These are phyloP conservation scores for Nitzschia inconspicua DNA, from an alignment of 108 stramenopile genomes.

Conservation along the genomic window DNA sequence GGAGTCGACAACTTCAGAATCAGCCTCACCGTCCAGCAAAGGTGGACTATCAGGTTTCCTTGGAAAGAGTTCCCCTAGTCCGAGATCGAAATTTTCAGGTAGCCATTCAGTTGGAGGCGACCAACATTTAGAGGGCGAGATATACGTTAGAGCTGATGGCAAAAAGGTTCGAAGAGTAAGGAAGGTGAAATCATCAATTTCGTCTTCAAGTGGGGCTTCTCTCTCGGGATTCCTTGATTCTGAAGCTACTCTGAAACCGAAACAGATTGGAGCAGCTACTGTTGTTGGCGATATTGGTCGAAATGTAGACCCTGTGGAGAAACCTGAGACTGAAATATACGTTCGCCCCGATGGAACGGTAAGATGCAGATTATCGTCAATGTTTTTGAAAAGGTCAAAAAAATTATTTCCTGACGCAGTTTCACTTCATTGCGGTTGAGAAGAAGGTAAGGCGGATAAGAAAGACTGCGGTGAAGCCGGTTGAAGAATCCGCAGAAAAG, in stretches of 20 bases:
- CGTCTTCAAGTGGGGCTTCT: neutral
- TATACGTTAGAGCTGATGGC: conserved; percentile 49
- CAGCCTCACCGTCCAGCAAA: neutral
- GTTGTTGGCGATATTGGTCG: conserved; percentile 15
- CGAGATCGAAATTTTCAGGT: conserved; percentile 27
- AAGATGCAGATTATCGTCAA: neutral
- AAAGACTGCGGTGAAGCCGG: neutral
- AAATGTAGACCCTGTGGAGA: conserved; percentile 12
- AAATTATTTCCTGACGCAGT: neutral
- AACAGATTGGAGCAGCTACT: conserved; percentile 21
- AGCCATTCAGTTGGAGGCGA: conserved; percentile 40
- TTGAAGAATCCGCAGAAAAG: conserved; percentile 2
- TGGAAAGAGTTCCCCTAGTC: conserved; percentile 6
- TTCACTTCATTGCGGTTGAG: neutral
- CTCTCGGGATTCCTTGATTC: conserved; percentile 8
- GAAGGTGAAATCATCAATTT: neutral
- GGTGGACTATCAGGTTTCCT: conserved; percentile 25
- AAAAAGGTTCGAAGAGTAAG: conserved; percentile 41
- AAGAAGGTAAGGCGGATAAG: conserved; percentile 15
- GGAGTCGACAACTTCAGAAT: neutral
- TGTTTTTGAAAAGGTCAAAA: conserved; percentile 19
- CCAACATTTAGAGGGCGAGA: conserved; percentile 33
- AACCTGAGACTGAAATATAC: conserved; percentile 40
- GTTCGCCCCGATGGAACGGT: conserved; percentile 46
- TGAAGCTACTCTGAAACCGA: conserved; percentile 17